Evolutionary conservation across 768 basidiomycete genomes (phyloP), one percentile per base, ranked within the genome.

Genomic region (Leccinum imitatum): DNA sequence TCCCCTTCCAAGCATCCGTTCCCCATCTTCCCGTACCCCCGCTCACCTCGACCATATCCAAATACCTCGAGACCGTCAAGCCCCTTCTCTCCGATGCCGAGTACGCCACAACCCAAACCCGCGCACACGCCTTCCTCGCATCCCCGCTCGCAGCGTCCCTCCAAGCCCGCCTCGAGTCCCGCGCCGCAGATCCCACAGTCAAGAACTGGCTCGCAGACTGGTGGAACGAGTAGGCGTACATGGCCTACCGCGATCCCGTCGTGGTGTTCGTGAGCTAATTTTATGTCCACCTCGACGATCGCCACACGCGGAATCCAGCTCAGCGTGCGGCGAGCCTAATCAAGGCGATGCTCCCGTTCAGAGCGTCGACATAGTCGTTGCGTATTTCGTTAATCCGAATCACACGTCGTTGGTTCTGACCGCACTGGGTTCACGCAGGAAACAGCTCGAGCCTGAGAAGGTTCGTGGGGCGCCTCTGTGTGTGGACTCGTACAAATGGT

Each of bases 151-250:
- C 86, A 2, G 79, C 82, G 15, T 83, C 85, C 59, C 82, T 98
- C 13, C 96, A 98, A 76, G 73, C 77, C 37, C 81, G 97, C 4
- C 80, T 98, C 37, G 80, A 92, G 69, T 80, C 83, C 21, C 84
- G 95, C 2, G 93, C 94, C 0, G 79, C 80, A 0, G 79, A 84
- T 23, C 82, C 84, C 1, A 73, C 74, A 15, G 74, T 77, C 55
- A 79, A 78, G 66, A 95, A 82, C 78, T 99, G 97, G 97, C 80
- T 99, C n/a, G 82, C 84, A 51, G 93, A 96, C 54, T 99, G 97
- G 97, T 99, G 96, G 96, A 95, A 98, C 76, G 93, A 97, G 37
- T 84, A 74, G 5, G 95, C 95, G 17, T 92, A 91, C 71, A 87
- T 93, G 89, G 88, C 78, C 6, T 92, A 91, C 69, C 83, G 92